Base-by-base conservation (phyloP, 2,329 filamentous ascomycete genomes). In the Aureobasidium sp. region DNA sequence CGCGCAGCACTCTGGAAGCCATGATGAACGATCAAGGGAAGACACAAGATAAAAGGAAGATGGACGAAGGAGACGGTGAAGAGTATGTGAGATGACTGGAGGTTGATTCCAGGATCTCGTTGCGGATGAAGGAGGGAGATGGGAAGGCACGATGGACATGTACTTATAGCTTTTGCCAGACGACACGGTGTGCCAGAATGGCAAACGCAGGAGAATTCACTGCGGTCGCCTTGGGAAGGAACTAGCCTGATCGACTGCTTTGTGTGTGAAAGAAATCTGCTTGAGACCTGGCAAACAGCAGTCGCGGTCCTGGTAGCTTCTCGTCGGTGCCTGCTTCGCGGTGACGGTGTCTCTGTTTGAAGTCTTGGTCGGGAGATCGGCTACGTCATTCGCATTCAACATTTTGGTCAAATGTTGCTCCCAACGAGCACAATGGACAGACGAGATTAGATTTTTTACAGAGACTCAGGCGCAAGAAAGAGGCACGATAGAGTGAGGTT, bases 1-100 rank as follows among this genome's bases (percentile, higher is more conserved):
- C 61, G 31, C 56, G 61, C n/a, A 65, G 58, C 7, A 65, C 63
- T 41, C 56, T 58, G 31, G 63, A 63, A 34, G 63, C 63, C 63
- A 65, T 65, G 27, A 29, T 61, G 58, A 41, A 29, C 39, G 20
- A 60, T 49, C 8, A 25, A 36, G 15, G 25, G 15, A 36, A 20
- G 15, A 6, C 36, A 31, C 29, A 42, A 29, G 14, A n/a, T 25
- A 6, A 22, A n/a, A 20, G 7, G 25, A 2, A 8, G 25, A 41
- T 55, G 36, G 37, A 20, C 29, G 9, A 9, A 42, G 45, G 27
- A 31, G 36, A 12, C 27, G 25, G 3, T 27, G 42, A 42, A 14
- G 22, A 42, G 42, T 31, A 41, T 48, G 42, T 41, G 56, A 48
- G 42, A 47, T 12, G 27, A n/a, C 20, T 51, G 57, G 57, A 60